Base-by-base conservation (phyloP, 257 asterid genomes). In the Eustoma russellianum region DNA sequence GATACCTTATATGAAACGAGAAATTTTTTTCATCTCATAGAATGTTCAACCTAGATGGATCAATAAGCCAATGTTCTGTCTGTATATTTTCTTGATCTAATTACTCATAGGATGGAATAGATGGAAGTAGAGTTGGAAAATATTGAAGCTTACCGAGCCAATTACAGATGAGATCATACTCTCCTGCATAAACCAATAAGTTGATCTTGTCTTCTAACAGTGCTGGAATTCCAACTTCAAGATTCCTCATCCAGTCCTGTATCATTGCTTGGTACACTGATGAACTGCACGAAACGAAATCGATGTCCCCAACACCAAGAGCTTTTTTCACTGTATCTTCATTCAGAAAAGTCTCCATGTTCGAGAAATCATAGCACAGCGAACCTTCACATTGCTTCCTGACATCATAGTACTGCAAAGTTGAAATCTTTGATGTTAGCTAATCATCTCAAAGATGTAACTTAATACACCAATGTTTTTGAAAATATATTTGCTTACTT, bases 361-460 rank as follows among this genome's bases (percentile, higher is more conserved):
- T 50, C 33, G 54, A 50, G 16, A 50, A 50, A 33, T 50, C 54
- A 15, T 2, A 33, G 14, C 38, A 19, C 38, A 33, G 11, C 6
- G 54, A 10, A 24, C 43, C 43, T 38, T 38, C 43, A 38, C 43
- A 38, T 38, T 38, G 43, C 43, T 38, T 38, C 6, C 43, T 3
- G 43, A 38, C 19, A 50, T 50, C 54, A 13, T 50, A 19, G 54
- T 18, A 6, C 38, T 82, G 81, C 67, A 55, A 11, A 7, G 17
- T 6, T 44, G 30, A 24, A 24, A 24, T 24, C 30, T 24, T 50
- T 24, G 0, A 24, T 2, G 30, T 24, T 24, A 24, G 30, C 30
- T 24, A 24, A 24, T 24, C 30, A 24, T 24, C 30, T 24, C 30
- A 24, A 24, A 24, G 30, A 24, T 24, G 30, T 24, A 24, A 24